Conservation (phyloP, 306 rosid species). For the Pterocarpus macrocarpus region DNA sequence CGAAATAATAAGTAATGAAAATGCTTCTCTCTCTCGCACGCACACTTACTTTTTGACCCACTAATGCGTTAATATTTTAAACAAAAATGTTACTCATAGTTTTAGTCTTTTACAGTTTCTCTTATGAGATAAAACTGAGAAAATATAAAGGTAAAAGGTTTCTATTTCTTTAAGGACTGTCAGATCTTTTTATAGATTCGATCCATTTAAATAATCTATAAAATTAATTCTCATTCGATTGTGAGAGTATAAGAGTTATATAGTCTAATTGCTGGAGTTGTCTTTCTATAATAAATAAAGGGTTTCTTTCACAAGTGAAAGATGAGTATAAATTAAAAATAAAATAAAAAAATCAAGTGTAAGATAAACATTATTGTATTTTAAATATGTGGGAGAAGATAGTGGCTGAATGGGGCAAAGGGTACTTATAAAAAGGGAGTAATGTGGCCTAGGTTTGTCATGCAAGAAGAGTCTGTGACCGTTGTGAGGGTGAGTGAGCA, state of each 20-base stretch:
- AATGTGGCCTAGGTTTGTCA: neutral
- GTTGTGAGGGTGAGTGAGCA: slow-evolving; percentile 11
- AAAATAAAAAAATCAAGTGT: too few relatives aligned
- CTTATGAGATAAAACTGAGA: neutral
- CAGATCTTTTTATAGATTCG: too few relatives aligned
- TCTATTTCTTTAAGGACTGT: neutral
- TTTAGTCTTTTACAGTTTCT: neutral
- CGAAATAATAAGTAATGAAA: slow-evolving; percentile 22
- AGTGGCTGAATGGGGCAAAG: slow-evolving; percentile 39
- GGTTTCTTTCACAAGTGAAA: too few relatives aligned
- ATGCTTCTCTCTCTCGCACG: neutral
- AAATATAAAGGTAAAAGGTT: neutral
- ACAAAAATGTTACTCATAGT: neutral
- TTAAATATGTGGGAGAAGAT: neutral
- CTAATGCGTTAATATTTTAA: neutral
- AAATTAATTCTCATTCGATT: too few relatives aligned
- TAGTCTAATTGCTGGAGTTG: too few relatives aligned
- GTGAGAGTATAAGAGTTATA: too few relatives aligned
- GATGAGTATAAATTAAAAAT: too few relatives aligned
- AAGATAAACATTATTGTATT: neutral
- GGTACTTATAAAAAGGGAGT: slow-evolving; percentile 54
- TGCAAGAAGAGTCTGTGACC: slow-evolving; percentile 4
- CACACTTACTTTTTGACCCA: neutral
- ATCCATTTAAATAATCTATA: too few relatives aligned
- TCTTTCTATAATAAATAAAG: too few relatives aligned